Evolutionary conservation across 306 rosid genomes (phyloP), one percentile per base, ranked within the genome.

Genomic region (Canavalia ensiformis): DNA sequence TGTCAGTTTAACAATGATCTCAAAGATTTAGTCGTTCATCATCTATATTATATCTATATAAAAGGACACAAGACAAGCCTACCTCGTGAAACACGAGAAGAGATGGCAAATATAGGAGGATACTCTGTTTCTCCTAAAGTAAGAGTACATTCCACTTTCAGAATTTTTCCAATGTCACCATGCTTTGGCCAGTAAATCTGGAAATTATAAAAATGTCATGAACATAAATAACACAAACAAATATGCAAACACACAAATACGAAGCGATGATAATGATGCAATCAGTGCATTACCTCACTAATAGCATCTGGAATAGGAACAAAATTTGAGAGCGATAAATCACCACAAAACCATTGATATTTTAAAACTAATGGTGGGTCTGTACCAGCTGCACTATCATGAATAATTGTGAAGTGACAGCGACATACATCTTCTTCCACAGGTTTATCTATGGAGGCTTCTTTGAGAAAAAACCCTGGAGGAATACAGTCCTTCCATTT

Each of bases 181-280:
- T 78, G 98, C 87, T 89, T 95, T 76, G 99, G 99, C 99, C 93
- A 87, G 91, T 93, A 93, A 70, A 85, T 90, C 99, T 95, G 87
- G 54, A 77, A 72, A 67, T 35, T 46, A 78, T 39, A 75, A 78
- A 85, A 67, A 83, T 59, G 66, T 46, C 29, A 77, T 47, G 59
- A 46, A 35, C 72, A 30, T 65, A 68, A 82, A 42, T 46, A 55
- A 41, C 7, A 57, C 4, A 50, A 71, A 5, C 33, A 67, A 45
- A 58, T 37, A 57, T 10, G 66, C 39, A 13, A 44, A 49, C 8
- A 83, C 66, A 45, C 63, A 78, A 51, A 69, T 39, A 62, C 68
- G 69, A 81, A 80, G 77, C 72, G 78, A 6, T 35, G 41, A 57
- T 18, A 68, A 81, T 46, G 55, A 72, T 55, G 66, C 55, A 60